These are phyloP conservation scores for Microsporum audouinii DNA, from an alignment of 2,329 filamentous ascomycete genomes.

Conservation along the genomic window DNA sequence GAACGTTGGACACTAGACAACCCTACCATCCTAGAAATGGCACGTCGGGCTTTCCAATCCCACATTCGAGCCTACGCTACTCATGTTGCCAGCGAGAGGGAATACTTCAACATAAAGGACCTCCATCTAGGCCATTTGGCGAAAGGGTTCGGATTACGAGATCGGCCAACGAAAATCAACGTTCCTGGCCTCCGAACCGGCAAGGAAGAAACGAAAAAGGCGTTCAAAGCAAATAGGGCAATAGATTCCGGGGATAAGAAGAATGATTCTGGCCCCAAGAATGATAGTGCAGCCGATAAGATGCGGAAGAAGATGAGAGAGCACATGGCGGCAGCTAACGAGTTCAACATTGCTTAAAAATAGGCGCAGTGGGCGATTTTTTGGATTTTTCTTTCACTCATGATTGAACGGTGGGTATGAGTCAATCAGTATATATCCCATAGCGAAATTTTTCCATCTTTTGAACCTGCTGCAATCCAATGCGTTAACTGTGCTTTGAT, in stretches of 20 bases:
- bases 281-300: slow-evolving; percentile 39
- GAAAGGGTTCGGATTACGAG: slow-evolving; percentile 83
- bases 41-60: slow-evolving; percentile 74
- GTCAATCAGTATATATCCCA: slow-evolving; percentile 81
- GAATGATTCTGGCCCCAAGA: slow-evolving; percentile 17
- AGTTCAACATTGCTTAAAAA: slow-evolving; percentile 46
- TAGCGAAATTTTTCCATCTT: slow-evolving; percentile 88
- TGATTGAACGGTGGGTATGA: slow-evolving; percentile 13
- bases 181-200: slow-evolving; percentile 40
- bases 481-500: slow-evolving; percentile 59
- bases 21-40: slow-evolving; percentile 62
- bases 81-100: slow-evolving; percentile 72
- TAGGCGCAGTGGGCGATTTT: not conserved
- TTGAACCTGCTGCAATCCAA: slow-evolving; percentile 82
- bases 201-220: slow-evolving; percentile 36
- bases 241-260: slow-evolving; percentile 23
- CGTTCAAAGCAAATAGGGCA: slow-evolving; percentile 35
- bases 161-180: slow-evolving; percentile 71
- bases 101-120: slow-evolving; percentile 81
- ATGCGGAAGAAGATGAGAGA: slow-evolving; percentile 45
- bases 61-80: slow-evolving; percentile 93
- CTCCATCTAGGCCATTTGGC: slow-evolving; percentile 86
- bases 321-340: slow-evolving; percentile 41
- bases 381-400: not conserved
- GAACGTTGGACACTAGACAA: slow-evolving; percentile 56